These are phyloP conservation scores for Rhizopogon rudus DNA, from an alignment of 768 basidiomycete species.

Conservation along the genomic window DNA sequence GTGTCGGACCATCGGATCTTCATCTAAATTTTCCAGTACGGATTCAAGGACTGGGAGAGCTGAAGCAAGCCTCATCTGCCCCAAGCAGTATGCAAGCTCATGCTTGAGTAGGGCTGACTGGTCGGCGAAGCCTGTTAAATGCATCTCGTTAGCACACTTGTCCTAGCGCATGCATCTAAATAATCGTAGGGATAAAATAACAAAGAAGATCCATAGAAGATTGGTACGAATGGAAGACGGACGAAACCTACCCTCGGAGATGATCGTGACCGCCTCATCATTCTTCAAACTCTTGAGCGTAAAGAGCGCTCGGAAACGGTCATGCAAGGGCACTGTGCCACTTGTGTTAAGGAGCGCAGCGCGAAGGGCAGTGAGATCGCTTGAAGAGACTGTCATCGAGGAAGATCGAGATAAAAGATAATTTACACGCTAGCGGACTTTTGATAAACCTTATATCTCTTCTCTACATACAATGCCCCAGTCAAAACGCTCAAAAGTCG, in stretches of 20 bases:
- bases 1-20: slow-evolving; percentile 97
- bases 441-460: slow-evolving; percentile 23
- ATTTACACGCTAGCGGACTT: slow-evolving; percentile 43
- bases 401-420: slow-evolving; percentile 23
- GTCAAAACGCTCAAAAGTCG: slow-evolving; percentile 86
- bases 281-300: slow-evolving; percentile 80
- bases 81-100: slow-evolving; percentile 95
- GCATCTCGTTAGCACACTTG: neutral
- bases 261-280: slow-evolving; percentile 77
- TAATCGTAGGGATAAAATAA: neutral
- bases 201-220: neutral
- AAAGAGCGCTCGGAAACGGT: slow-evolving; percentile 87
- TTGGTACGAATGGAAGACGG: slow-evolving; percentile 3
- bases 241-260: slow-evolving; percentile 64
- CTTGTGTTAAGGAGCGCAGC: slow-evolving; percentile 72
- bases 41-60: slow-evolving; percentile 78
- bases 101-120: slow-evolving; percentile 91
- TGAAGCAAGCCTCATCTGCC: slow-evolving; percentile 72
- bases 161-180: neutral
- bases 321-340: slow-evolving; percentile 72
- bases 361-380: slow-evolving; percentile 66
- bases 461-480: slow-evolving; percentile 57
- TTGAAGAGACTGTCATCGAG: slow-evolving; percentile 33
- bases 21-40: slow-evolving; percentile 61
- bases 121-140: slow-evolving; percentile 68